phyloP scores from a whole-genome alignment of 306 rosid genomes.

The Argentina anserina region DNA sequence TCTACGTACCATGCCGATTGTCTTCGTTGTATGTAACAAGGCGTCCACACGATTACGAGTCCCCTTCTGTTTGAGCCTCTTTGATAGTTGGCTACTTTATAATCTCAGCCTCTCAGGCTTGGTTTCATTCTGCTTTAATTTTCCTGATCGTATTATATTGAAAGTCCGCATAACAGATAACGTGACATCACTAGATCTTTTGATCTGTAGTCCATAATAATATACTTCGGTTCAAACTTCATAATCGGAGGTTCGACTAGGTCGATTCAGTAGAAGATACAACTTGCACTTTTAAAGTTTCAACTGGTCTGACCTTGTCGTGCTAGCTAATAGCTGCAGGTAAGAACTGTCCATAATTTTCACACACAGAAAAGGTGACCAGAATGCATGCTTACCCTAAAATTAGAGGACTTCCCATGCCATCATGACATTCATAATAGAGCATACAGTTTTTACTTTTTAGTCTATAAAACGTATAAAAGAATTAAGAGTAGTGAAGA shows the following conservation, averaged over 20 bases:
- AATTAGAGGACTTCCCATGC: background rate
- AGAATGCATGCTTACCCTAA: background rate
- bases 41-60: no score
- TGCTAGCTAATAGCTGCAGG: background rate
- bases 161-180: no score
- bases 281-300: background rate
- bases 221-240: background rate
- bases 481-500: slow-evolving; percentile 1
- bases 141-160: background rate
- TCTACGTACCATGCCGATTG: background rate
- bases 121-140: background rate
- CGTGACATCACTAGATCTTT: no score
- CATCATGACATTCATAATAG: background rate
- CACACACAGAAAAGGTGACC: background rate
- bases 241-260: background rate
- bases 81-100: no score
- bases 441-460: background rate
- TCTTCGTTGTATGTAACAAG: no score
- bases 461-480: background rate
- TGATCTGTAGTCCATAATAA: no score
- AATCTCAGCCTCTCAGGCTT: background rate
- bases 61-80: no score
- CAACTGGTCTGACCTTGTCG: slow-evolving; percentile 7
- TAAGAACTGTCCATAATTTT: background rate
- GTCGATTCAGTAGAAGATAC: background rate